Evolutionary conservation across 2,329 filamentous ascomycete genomes (phyloP), one percentile per base, ranked within the genome.

Genomic region (Lasiodiplodia citricola): DNA sequence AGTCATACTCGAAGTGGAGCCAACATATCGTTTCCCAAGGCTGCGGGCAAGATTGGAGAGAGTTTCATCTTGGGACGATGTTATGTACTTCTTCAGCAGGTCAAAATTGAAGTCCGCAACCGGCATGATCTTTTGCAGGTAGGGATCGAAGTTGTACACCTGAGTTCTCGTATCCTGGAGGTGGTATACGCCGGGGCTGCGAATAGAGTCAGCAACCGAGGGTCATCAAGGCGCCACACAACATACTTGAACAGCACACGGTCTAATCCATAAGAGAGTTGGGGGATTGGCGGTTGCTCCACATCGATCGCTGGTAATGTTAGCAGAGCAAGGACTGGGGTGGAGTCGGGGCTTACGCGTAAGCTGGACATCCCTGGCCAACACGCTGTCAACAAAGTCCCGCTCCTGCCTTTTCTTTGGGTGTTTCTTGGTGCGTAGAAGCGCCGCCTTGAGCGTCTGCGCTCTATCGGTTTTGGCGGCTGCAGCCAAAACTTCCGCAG

Each of bases 1-100:
- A 1, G 95, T 97, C 94, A 97, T 97, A 80, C 95, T 98, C 1
- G 96, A 99, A 0, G 96, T 98, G 14, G 96, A 99, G 11, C 96
- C 96, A 13, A 94, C 91, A 76, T 96, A 99, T 76, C 92, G 96
- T 78, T 90, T 93, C 14, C 85, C 82, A 70, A 92, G 80, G 66
- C 88, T 80, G 62, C 85, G 83, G 2, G 93, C 92, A 52, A 96
- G 87, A 1, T 85, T 78, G n/a, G 90, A 86, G 14, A 99, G 84
- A 4, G 85, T 88, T 6, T 82, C 80, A 76, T 99, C 96, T 77
- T 92, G 90, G 11, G 95, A 98, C 0, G 96, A 97, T 0, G 94
- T 97, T 72, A 97, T 89, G 79, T 97, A 99, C 71, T 90, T 86
- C 78, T 92, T 93, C 66, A 99, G 80, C 3, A 93, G 90, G 69